Evolutionary conservation across 2,329 filamentous ascomycete genomes (phyloP).

Genomic region (Penicillium sp.): DNA sequence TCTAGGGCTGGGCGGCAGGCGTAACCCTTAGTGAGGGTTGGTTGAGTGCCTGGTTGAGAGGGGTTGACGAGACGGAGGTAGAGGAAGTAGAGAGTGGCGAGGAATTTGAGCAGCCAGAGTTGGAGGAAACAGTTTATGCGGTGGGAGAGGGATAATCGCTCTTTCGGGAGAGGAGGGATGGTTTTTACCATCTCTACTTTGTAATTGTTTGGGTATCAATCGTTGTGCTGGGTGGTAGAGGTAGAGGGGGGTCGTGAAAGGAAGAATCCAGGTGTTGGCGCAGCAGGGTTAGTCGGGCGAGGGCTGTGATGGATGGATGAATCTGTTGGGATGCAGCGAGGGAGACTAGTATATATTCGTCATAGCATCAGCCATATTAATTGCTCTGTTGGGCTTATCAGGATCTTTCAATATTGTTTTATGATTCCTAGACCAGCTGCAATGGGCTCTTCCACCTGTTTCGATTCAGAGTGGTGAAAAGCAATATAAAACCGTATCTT

Average conservation of each 20-base stretch:
- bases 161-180: conserved; percentile 14
- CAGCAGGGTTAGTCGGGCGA: neutral
- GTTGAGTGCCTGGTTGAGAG: neutral
- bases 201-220: neutral
- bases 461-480: neutral
- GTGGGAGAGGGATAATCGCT: conserved; percentile 13
- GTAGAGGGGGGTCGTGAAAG: neutral
- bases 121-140: conserved; percentile 20
- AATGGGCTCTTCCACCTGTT: neutral
- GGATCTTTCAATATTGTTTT: neutral
- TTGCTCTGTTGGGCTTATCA: neutral
- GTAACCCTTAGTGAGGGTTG: neutral
- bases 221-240: neutral
- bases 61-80: conserved; percentile 11
- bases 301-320: neutral
- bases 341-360: neutral
- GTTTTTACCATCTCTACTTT: neutral
- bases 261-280: neutral
- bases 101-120: conserved; percentile 22
- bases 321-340: neutral
- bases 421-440: neutral
- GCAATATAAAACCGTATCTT: neutral
- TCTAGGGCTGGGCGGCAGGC: neutral
- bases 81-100: conserved; percentile 10
- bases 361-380: neutral